Evolutionary conservation across 2,329 filamentous ascomycete species (phyloP), one percentile per base, ranked within the genome.

Genomic region (Orbilia oligospora): DNA sequence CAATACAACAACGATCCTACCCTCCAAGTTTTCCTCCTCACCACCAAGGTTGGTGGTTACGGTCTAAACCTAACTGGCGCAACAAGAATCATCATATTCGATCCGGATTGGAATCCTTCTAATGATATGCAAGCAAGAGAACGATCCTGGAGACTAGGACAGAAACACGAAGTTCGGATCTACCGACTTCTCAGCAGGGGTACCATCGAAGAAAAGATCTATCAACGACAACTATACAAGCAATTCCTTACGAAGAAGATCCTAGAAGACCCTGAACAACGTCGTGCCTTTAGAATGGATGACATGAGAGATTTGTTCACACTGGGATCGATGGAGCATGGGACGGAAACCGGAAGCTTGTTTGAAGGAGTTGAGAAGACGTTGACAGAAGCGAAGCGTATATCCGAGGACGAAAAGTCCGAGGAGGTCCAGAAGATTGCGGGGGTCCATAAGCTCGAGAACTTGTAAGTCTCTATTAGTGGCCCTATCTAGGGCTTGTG

Each of bases 171-270:
- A 58, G 96, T 99, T 30, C 94, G 93, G 3, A 97, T 99, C 22
- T 99, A 97, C 84, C 92, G 97, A 41, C 88, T 99, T n/a, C 97
- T 99, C 92, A 97, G 93, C 3, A 93, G 95, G 4, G 96, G 96
- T 0, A 99, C 97, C 0, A 99, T 99, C 24, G 96, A 99, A 83
- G 96, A 99, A 84, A 99, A 99, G 86, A 99, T 99, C 33, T 99
- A 98, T 80, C 95, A 99, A 84, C 92, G 97, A 16, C 96, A 99
- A 83, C 96, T 99, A 64, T 99, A 97, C 87, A 99, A 99, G 84
- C 95, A 98, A 82, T 97, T 98, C 83, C 87, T 99, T 79, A 96
- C 94, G 2, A 97, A 98, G 85, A 98, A 98, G 84, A 94, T 99
- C 5, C 85, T 99, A 64, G 94, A 92, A 81, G 95, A 99, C 82